A percentile compares a stretch with the other conserved stretches of the same genome.
Conservation (phyloP, 2,329 filamentous ascomycete species). For the Fusarium sp. region DNA sequence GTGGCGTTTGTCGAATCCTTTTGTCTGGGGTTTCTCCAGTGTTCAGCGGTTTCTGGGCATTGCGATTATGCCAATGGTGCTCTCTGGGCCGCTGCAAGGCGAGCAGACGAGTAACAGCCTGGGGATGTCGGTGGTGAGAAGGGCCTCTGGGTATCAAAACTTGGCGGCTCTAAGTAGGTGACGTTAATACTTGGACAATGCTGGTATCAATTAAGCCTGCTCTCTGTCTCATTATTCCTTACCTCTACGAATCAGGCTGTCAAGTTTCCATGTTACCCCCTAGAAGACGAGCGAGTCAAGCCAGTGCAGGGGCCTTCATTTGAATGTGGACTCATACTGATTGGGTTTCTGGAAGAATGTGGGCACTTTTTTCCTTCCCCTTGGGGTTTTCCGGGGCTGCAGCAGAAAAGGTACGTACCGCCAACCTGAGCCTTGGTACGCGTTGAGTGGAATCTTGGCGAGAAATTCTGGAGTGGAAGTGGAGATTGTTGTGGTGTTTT, state of each 20-base stretch:
- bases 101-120: conserved; percentile 1
- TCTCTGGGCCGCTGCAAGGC: conserved; percentile 21
- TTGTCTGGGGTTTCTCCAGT: conserved; percentile 33
- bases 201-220: not conserved
- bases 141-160: not conserved
- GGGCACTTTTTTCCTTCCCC: conserved; percentile 9
- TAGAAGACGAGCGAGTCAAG: conserved; percentile 21
- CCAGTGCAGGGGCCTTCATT: conserved; percentile 12
- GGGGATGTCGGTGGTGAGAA: not conserved
- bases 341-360: conserved; percentile 38
- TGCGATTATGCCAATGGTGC: not conserved
- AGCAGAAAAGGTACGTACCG: conserved; percentile 14
- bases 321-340: conserved; percentile 11
- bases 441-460: conserved; percentile 24
- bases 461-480: conserved; percentile 3
- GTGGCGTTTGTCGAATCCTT: conserved; percentile 40
- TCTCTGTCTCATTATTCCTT: not conserved
- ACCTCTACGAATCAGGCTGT: not conserved
- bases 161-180: not conserved
- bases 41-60: not conserved
- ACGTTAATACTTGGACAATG: not conserved
- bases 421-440: not conserved
- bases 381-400: conserved; percentile 31
- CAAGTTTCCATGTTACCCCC: conserved; percentile 8
- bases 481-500: conserved; percentile 24